Conservation (phyloP, 768 basidiomycete species). For the Tricholoma saponaceum region DNA sequence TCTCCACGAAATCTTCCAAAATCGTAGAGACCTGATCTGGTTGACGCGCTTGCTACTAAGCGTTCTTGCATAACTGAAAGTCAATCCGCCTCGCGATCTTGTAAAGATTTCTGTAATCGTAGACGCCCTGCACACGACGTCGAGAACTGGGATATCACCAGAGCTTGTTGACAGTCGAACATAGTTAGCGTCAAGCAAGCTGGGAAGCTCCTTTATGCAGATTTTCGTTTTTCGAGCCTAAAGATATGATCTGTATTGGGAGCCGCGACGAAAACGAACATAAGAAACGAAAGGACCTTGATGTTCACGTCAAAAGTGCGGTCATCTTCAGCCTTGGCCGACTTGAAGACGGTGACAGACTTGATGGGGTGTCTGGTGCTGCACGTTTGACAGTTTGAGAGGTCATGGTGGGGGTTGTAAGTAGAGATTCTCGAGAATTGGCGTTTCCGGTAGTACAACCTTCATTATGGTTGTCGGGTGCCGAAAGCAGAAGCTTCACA, state of each 20-base stretch:
- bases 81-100: constrained; percentile 36
- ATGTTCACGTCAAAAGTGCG: constrained; percentile 45
- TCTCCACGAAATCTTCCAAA: constrained; percentile 36
- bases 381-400: constrained; percentile 12
- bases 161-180: constrained; percentile 49
- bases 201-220: constrained; percentile 44
- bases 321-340: constrained; percentile 51
- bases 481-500: no score
- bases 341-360: constrained; percentile 55
- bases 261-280: neutral
- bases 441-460: no score
- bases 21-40: constrained; percentile 36
- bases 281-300: constrained; percentile 32
- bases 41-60: constrained; percentile 38
- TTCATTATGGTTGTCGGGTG: no score
- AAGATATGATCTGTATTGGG: neutral
- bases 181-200: constrained; percentile 46
- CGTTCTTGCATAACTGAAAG: constrained; percentile 41
- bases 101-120: constrained; percentile 28
- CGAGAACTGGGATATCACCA: constrained; percentile 41
- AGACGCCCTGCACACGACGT: constrained; percentile 33
- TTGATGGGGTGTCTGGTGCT: constrained; percentile 43
- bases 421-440: no score
- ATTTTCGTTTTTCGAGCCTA: constrained; percentile 55
- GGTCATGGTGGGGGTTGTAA: neutral